Base-by-base conservation (phyloP, 1,139 yeast species). In the Candida sanyaensis region DNA sequence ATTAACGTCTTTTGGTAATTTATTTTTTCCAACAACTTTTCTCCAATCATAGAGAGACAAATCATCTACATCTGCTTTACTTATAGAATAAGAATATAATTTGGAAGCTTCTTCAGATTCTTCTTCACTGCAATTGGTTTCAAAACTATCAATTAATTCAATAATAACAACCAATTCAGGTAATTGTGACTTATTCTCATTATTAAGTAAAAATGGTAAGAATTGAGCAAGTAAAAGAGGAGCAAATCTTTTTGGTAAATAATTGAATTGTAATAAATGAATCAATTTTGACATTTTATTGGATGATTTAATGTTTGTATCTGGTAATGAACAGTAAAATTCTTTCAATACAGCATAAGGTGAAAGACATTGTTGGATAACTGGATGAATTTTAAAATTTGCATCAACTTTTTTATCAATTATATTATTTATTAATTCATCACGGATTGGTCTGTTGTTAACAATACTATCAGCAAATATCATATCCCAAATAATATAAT, bases 291-390 rank as follows among this genome's bases (percentile, higher is more conserved):
- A 68, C 10, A 71, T 54, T 66, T 70, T 46, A 23, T 31, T 36
- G 10, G 47, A 39, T 8, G 48, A 37, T 21, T 42, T 43, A n/a
- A 41, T 28, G 51, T 58, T 51, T 53, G 60, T 50, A 56, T 60
- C 40, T 61, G 66, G 21, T 59, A 66, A 49, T 44, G 67, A 60
- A 21, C 65, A 62, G 62, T 75, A 77, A 55, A 75, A 83, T 52
- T 77, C 80, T 47, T 69, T 73, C 42, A 87, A 66, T 0, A 86
- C 85, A 0, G 89, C 92, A 60, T 85, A 86, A 28, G 95, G 95
- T 0, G 93, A 72, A 44, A 87, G 65, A 41, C 87, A 78, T 63
- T 86, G 91, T 54, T 82, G 79, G 51, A 87, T 77, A 1, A 80
- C 71, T 1, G 88, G 83, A 32, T 85, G 78, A 5, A 78, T 60